Evolutionary conservation across 352 stramenopile genomes (phyloP), one percentile per base, ranked within the genome.

Genomic region (Phytophthora chlamydospora): DNA sequence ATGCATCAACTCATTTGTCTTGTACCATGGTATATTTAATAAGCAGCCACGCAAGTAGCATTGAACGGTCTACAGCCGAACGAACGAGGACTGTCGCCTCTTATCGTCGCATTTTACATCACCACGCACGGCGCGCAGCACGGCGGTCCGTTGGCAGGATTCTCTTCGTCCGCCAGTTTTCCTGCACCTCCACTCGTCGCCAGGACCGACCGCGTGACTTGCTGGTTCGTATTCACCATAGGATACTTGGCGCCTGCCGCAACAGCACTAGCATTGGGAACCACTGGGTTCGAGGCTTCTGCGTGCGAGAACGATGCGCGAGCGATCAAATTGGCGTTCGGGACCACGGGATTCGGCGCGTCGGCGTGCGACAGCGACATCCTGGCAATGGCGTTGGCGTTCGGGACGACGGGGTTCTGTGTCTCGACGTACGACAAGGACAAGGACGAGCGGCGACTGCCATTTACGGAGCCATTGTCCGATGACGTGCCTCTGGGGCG

Each of bases 151-250:
- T 76, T 68, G 14, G 80, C 48, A 41, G 71, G 53, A 43, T 72
- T 58, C 21, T 78, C 66, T 24, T 78, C 78, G n/a, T 74, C 47
- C 51, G 58, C 38, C 27, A 55, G 63, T 52, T 76, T 78, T 21
- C 24, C 36, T 34, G 45, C 43, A 29, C 44, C 21, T 24, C 21
- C 46, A 29, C 44, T 49, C 11, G 46, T 51, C 6, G 61, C 21
- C 16, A 63, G 58, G 3, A 63, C 47, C 29, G 75, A 68, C 44
- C 75, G 58, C 41, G 59, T 66, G 27, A 93, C 70, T 46, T 74
- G 77, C 61, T 93, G 81, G 60, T 93, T 79, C 3, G 77, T 89
- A 67, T 84, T 93, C 44, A 93, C 68, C 81, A 93, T 90, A 12
- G 83, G 83, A 65, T 90, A 92, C 66, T 84, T 84, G 35, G 52